Evolutionary conservation across 139 green algal genomes (phyloP).

Genomic region (Chlorella sp.): DNA sequence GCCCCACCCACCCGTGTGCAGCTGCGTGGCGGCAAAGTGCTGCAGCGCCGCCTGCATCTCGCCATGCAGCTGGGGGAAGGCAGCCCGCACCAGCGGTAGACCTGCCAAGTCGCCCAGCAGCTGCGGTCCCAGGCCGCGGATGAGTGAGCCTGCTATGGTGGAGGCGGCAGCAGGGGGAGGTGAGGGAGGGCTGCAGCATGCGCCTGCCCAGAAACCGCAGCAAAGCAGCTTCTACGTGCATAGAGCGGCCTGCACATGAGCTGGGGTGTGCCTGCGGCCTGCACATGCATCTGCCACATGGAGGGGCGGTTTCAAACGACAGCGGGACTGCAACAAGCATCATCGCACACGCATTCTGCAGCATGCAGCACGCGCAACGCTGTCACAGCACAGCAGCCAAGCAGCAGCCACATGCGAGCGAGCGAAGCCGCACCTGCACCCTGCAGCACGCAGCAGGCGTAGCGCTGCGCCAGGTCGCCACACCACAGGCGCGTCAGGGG

Average conservation of each 20-base stretch:
- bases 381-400: too few species aligned
- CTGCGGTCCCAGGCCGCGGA: slow-evolving; percentile 51
- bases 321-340: too few species aligned
- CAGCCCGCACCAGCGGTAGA: neutral
- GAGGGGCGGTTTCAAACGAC: too few species aligned
- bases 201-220: too few species aligned
- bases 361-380: too few species aligned
- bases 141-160: slow-evolving; percentile 25
- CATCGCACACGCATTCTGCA: too few species aligned
- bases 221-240: too few species aligned
- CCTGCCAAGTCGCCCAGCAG: slow-evolving; percentile 38
- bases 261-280: too few species aligned
- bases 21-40: slow-evolving; percentile 12
- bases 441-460: slow-evolving; percentile 34
- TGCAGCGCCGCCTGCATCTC: slow-evolving; percentile 11
- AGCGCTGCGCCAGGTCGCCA: slow-evolving; percentile 25
- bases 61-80: neutral
- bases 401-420: too few species aligned
- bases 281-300: too few species aligned
- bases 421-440: slow-evolving; percentile 16
- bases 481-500: slow-evolving; percentile 34
- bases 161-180: neutral
- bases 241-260: too few species aligned
- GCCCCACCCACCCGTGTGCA: slow-evolving; percentile 15
- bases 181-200: neutral